Conservation (phyloP, 1,139 yeast species). For the Yamadazyma atmosphaerica region DNA sequence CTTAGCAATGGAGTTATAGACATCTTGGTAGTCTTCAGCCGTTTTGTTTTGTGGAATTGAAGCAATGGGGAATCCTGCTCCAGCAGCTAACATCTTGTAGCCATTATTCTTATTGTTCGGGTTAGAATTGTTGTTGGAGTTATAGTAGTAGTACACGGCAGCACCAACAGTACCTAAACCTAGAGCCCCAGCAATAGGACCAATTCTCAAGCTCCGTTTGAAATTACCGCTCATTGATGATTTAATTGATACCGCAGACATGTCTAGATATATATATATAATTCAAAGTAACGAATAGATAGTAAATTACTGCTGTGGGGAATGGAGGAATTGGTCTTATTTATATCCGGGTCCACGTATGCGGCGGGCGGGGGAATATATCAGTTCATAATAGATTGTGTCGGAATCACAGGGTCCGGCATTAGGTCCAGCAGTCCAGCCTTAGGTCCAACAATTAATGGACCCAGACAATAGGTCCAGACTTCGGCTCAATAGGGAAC, state of each 20-base stretch:
- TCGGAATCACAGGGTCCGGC: too few relatives aligned
- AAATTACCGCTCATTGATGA: conserved; percentile 1
- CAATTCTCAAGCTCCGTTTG: background rate
- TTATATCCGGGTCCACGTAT: too few relatives aligned
- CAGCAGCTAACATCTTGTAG: conserved; percentile 6
- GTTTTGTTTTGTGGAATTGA: conserved; percentile 28
- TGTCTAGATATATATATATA: background rate
- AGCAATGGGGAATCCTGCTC: conserved; percentile 20
- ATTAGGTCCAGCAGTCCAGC: too few relatives aligned
- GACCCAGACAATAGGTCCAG: too few relatives aligned
- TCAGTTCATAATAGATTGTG: too few relatives aligned
- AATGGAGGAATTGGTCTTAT: too few relatives aligned
- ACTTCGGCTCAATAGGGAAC: too few relatives aligned
- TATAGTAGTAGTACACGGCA: background rate
- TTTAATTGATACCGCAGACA: conserved; percentile 9
- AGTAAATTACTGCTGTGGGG: too few relatives aligned
- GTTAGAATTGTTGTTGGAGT: background rate
- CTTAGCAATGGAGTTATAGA: conserved; percentile 77
- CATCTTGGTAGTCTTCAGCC: conserved; percentile 64
- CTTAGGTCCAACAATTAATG: too few relatives aligned
- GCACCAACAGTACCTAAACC: conserved; percentile 3
- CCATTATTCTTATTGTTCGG: conserved; percentile 1
- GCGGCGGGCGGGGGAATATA: too few relatives aligned
- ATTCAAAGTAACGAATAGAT: too few relatives aligned
- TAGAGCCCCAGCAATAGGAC: background rate